A percentile compares a stretch with the other conserved stretches of the same genome.
These are phyloP conservation scores for Paradendryphiella salina DNA, from an alignment of 2,329 filamentous ascomycete species.

Conservation along the genomic window DNA sequence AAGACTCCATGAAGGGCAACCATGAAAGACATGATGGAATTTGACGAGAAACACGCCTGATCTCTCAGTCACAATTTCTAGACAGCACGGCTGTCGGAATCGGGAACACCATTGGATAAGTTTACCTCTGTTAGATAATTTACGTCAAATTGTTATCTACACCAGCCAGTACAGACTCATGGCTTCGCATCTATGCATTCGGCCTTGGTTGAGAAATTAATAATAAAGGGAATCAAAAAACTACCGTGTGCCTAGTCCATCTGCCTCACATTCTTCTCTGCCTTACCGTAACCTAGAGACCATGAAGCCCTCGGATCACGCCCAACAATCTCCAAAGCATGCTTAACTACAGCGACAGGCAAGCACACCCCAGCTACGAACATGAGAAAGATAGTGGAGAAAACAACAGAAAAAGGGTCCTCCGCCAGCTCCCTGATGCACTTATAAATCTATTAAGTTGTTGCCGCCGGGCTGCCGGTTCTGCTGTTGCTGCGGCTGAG, in stretches of 20 bases:
- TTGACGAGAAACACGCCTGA: background rate
- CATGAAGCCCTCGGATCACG: background rate
- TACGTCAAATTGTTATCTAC: constrained; percentile 11
- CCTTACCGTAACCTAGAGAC: background rate
- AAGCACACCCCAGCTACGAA: constrained; percentile 6
- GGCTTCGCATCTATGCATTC: constrained; percentile 7
- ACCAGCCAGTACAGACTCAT: constrained; percentile 6
- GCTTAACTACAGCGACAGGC: background rate
- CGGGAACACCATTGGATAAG: background rate
- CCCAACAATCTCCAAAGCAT: background rate
- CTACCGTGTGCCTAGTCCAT: constrained; percentile 14
- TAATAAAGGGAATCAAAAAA: constrained; percentile 25
- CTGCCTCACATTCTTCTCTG: background rate
- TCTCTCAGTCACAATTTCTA: background rate
- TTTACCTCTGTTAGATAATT: constrained; percentile 4
- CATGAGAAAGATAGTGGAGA: constrained; percentile 13
- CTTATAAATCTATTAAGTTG: constrained; percentile 65
- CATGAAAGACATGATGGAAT: background rate
- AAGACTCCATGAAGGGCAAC: background rate
- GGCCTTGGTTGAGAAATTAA: constrained; percentile 14
- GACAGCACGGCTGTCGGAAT: background rate
- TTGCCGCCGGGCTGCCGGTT: constrained; percentile 54
- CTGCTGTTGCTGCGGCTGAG: constrained; percentile 41
- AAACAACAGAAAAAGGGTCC: constrained; percentile 18
- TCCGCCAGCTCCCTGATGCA: background rate